Conservation (phyloP, 495 filamentous ascomycete genomes). For the Tuber magnatum region DNA sequence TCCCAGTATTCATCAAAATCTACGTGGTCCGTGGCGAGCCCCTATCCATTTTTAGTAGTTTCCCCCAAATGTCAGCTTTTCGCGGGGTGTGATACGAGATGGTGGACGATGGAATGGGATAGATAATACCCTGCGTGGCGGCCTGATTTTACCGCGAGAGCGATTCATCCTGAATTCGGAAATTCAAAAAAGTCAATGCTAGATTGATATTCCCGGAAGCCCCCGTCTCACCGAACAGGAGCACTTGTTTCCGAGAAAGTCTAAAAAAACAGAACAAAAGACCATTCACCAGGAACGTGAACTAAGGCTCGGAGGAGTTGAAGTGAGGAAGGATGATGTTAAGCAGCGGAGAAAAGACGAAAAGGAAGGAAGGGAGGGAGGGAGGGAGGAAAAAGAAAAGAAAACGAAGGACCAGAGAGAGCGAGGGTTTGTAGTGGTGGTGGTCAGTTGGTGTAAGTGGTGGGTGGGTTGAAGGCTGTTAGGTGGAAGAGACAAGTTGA, state of each 20-base stretch:
- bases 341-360: background rate
- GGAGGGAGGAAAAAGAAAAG: background rate
- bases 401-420: background rate
- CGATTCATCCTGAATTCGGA: conserved; percentile 23
- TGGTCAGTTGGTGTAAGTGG: background rate
- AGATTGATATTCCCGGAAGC: background rate
- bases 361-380: background rate
- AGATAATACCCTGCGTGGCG: conserved; percentile 60
- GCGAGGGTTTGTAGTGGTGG: background rate
- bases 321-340: background rate
- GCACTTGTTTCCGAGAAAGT: background rate
- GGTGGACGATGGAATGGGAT: background rate
- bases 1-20: conserved; percentile 82
- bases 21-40: conserved; percentile 51
- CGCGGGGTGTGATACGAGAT: conserved; percentile 6
- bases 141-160: conserved; percentile 57
- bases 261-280: background rate
- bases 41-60: conserved; percentile 43
- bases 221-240: background rate
- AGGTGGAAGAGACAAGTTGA: background rate
- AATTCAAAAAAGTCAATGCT: background rate
- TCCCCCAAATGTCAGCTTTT: background rate
- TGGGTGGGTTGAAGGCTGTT: conserved; percentile 4
- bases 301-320: background rate
- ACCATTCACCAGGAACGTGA: background rate